Conservation (phyloP, 2,329 filamentous ascomycete genomes). For the Biscogniauxia marginata region DNA sequence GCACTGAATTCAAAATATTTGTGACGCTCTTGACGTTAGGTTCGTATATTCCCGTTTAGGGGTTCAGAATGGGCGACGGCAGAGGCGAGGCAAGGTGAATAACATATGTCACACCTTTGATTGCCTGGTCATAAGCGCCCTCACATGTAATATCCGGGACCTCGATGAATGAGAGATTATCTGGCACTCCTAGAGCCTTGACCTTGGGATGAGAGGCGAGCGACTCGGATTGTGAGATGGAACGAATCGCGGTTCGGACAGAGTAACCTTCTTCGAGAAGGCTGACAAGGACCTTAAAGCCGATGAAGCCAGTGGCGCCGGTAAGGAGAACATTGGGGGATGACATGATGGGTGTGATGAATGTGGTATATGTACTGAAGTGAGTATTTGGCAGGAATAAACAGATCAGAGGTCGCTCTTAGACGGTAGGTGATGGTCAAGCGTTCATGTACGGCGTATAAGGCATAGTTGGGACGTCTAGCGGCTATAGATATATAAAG, state of each 20-base stretch:
- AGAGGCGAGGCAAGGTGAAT: conserved; percentile 36
- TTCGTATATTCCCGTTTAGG: conserved; percentile 11
- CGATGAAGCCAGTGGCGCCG: conserved; percentile 32
- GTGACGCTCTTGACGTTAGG: conserved; percentile 38
- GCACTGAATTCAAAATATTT: conserved; percentile 37
- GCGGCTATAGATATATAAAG: too few species aligned
- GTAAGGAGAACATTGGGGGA: conserved; percentile 26
- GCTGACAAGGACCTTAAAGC: conserved; percentile 27
- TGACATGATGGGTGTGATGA: too few species aligned
- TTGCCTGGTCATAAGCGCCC: conserved; percentile 40
- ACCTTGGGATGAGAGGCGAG: conserved; percentile 10
- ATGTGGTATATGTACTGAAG: too few species aligned
- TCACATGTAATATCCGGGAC: conserved; percentile 37
- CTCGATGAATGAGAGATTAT: conserved; percentile 26
- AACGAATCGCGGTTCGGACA: conserved; percentile 32
- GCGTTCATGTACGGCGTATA: too few species aligned
- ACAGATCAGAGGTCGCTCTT: too few species aligned
- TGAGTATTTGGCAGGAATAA: too few species aligned
- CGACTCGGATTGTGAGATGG: conserved; percentile 1
- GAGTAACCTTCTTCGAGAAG: conserved; percentile 26
- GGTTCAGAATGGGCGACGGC: conserved; percentile 29
- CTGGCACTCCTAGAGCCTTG: conserved; percentile 10
- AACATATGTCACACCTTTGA: conserved; percentile 33
- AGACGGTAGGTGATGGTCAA: too few species aligned
- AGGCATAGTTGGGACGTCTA: too few species aligned